Base-by-base conservation (phyloP, 2,329 filamentous ascomycete genomes). In the Metarhizium sp. region DNA sequence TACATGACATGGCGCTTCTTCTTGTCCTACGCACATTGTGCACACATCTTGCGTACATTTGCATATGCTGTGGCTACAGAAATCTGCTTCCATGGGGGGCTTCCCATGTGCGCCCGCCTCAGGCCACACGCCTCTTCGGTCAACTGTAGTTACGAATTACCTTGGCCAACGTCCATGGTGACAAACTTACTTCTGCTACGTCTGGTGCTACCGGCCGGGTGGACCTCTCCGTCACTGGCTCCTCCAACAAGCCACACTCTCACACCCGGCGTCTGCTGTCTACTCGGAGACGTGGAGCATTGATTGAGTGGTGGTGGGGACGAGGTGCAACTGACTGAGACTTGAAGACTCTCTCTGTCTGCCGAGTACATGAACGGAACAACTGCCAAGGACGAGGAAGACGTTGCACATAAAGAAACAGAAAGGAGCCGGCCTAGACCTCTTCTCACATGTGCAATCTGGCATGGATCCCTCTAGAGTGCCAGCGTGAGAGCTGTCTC, bases 151-250 rank as follows among this genome's bases (percentile, higher is more conserved):
- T 25, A 25, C 25, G 3, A 7, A 16, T 29, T 20, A 11, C 45
- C 1, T 14, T 48, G 20, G 10, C 25, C 8, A 30, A 2, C 45
- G n/a, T 45, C 13, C 30, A 16, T 16, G 4, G n/a, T 20, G 42
- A 16, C 16, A 6, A 20, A 48, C n/a, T 45, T 30, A 8, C 45
- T 30, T 50, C 30, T 36, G 54, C 54, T 55, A 40, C 51, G 32
- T 34, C 32, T 50, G 51, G 25, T 38, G 42, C 47, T 60, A 49
- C 58, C 60, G 55, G 55, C 50, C 53, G 51, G 55, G 59, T 60
- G 56, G 58, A 57, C 54, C 55, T 52, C 48, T 51, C 58, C 55
- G 52, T 55, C 57, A 59, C 45, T 57, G 58, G 58, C 53, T 55
- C 54, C 50, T 54, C 46, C 50, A 57, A 52, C 45, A 48, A 45